Evolutionary conservation across 116 monocot genomes (phyloP).

Genomic region (Phalaenopsis hybrid): DNA sequence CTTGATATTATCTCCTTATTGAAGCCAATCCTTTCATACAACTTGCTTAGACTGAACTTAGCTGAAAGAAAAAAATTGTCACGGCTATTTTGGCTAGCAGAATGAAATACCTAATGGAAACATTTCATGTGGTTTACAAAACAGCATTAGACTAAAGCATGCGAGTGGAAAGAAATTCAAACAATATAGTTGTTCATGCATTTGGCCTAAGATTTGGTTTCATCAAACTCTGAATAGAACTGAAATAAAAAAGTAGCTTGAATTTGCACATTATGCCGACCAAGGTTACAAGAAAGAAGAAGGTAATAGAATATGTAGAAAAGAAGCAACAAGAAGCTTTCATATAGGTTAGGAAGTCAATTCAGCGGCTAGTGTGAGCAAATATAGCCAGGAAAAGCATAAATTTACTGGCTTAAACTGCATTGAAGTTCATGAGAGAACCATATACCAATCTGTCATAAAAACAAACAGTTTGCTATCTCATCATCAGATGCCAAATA

Average conservation of each 20-base stretch:
- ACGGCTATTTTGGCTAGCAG: constrained; percentile 7
- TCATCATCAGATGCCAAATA: neutral
- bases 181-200: neutral
- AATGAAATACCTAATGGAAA: neutral
- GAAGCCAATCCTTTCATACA: constrained; percentile 88
- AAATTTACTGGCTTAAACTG: neutral
- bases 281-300: neutral
- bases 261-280: neutral
- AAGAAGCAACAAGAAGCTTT: neutral
- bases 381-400: neutral
- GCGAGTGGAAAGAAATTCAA: neutral
- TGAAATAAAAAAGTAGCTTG: neutral
- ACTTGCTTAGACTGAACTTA: constrained; percentile 65
- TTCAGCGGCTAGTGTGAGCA: neutral
- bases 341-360: neutral
- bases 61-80: constrained; percentile 32
- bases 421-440: neutral
- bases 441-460: neutral
- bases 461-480: too few species aligned
- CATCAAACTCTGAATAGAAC: neutral
- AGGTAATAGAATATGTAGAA: neutral
- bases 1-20: constrained; percentile 89
- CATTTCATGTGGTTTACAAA: neutral
- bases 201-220: neutral
- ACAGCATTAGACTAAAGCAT: neutral